Base-by-base conservation (phyloP, 257 asterid species). In the Knoxia roxburghii region DNA sequence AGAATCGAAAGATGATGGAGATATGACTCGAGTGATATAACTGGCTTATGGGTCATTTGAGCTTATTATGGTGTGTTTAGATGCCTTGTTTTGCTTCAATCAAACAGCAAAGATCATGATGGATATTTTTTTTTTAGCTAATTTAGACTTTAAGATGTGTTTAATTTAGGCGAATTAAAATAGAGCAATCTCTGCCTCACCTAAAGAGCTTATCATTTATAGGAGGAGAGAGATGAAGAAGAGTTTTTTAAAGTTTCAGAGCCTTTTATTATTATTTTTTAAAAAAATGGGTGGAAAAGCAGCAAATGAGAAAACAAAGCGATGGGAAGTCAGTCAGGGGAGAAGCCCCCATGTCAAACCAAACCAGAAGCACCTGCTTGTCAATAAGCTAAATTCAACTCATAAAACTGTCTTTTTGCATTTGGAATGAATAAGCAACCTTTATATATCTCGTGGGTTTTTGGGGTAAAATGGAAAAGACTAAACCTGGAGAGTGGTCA, bases 341-440 rank as follows among this genome's bases (percentile, higher is more conserved):
- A 7, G 30, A 57, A 50, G n/a, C n/a, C n/a, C 32, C 69, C 61
- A 21, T 35, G 61, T 51, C 70, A 52, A 66, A 21, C 21, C 4
- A 37, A 37, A 37, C 4, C 41, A 52, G 41, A 6, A 6, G 39
- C 52, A 2, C 32, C 62, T 35, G 71, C 39, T 66, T 66, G 71
- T 66, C 52, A 61, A 13, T 20, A 61, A 23, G 52, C 62, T 1
- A 35, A 66, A 41, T 52, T 52, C 71, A 66, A 66, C 62, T 37
- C 48, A 5, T 3, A 37, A 37, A 35, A 66, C n/a, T n/a, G n/a
- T n/a, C n/a, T n/a, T n/a, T n/a, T n/a, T n/a, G n/a, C n/a, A n/a
- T n/a, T n/a, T n/a, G n/a, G n/a, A n/a, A n/a, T n/a, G n/a, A n/a
- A n/a, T n/a, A n/a, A n/a, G n/a, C 4, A 37, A 37, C 9, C 41